These are phyloP conservation scores for Cyclotella kingstonii DNA, from an alignment of 108 stramenopile genomes.

Conservation along the genomic window DNA sequence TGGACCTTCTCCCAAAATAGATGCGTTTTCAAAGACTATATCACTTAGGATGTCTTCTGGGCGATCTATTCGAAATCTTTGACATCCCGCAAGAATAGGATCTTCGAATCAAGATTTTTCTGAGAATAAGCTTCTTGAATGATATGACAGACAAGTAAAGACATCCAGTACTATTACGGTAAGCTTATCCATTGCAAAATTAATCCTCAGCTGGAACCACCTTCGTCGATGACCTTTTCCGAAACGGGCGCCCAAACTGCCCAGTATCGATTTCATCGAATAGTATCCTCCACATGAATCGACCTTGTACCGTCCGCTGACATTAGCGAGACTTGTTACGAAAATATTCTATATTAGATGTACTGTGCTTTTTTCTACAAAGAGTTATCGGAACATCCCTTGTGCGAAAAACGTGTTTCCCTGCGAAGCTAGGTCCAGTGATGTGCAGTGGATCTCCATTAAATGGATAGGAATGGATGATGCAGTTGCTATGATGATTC, in stretches of 20 bases:
- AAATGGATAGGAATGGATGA: conserved; percentile 12
- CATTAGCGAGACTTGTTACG: conserved; percentile 34
- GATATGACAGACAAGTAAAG: too few relatives aligned
- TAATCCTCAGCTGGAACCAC: conserved; percentile 35
- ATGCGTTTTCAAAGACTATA: conserved; percentile 39
- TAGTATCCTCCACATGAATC: conserved; percentile 29
- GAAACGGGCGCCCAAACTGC: conserved; percentile 43
- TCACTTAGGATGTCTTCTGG: conserved; percentile 12
- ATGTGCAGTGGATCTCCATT: conserved; percentile 25
- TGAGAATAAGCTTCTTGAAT: conserved; percentile 39
- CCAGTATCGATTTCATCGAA: conserved; percentile 50
- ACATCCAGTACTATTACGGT: too few relatives aligned
- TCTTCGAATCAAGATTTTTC: conserved; percentile 38
- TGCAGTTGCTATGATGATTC: too few relatives aligned
- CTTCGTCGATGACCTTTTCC: conserved; percentile 30
- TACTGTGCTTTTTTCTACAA: conserved; percentile 6
- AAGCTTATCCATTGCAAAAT: conserved; percentile 30
- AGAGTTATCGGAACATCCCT: conserved; percentile 21
- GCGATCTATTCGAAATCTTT: conserved; percentile 42
- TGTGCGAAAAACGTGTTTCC: conserved; percentile 30
- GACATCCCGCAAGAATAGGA: conserved; percentile 50
- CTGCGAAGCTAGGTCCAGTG: conserved; percentile 28
- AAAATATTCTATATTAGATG: conserved; percentile 36
- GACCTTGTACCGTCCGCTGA: conserved; percentile 45
- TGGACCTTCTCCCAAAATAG: conserved; percentile 24